A percentile compares a stretch with the other conserved stretches of the same genome.
These are phyloP conservation scores for Tetrapyrgos nigripes DNA, from an alignment of 1,284 basidiomycete genomes.

Conservation along the genomic window DNA sequence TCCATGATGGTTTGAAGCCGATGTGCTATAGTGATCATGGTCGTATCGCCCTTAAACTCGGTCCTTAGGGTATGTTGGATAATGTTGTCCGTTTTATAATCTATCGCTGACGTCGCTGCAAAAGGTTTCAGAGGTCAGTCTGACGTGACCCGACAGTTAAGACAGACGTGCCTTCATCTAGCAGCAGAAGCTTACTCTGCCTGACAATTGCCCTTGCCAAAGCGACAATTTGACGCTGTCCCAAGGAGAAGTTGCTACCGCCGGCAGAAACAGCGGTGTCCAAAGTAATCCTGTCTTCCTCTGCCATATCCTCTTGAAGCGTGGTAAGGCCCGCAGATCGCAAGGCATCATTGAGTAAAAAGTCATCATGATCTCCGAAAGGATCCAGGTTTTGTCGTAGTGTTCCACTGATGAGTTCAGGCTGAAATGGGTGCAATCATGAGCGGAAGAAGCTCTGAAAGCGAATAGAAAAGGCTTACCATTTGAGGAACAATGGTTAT, in stretches of 20 bases:
- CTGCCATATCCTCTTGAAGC: slow-evolving; percentile 50
- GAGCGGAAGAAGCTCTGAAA: slow-evolving; percentile 20
- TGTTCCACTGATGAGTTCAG: slow-evolving; percentile 68
- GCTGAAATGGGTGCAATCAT: slow-evolving; percentile 47
- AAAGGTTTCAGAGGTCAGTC: too few species aligned
- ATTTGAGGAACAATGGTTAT: slow-evolving; percentile 70
- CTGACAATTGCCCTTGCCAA: slow-evolving; percentile 39
- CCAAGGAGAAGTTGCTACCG: slow-evolving; percentile 41
- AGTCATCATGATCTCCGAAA: slow-evolving; percentile 77
- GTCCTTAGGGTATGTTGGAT: slow-evolving; percentile 9
- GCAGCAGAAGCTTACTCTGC: slow-evolving; percentile 61
- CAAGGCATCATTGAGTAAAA: slow-evolving; percentile 59
- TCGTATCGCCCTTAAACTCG: slow-evolving; percentile 4
- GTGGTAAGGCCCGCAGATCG: slow-evolving; percentile 61
- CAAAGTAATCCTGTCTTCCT: slow-evolving; percentile 56
- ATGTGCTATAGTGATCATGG: slow-evolving; percentile 15
- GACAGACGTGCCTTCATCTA: slow-evolving; percentile 58
- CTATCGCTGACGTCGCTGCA: slow-evolving; percentile 58
- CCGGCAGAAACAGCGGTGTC: slow-evolving; percentile 61
- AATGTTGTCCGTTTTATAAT: slow-evolving; percentile 15
- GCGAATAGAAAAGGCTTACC: slow-evolving; percentile 29
- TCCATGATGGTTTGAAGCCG: slow-evolving; percentile 14
- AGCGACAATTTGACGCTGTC: slow-evolving; percentile 49
- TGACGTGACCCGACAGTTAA: too few species aligned
- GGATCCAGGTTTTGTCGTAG: slow-evolving; percentile 71